Conservation (phyloP, 768 basidiomycete species). For the Lyophyllum semitale region DNA sequence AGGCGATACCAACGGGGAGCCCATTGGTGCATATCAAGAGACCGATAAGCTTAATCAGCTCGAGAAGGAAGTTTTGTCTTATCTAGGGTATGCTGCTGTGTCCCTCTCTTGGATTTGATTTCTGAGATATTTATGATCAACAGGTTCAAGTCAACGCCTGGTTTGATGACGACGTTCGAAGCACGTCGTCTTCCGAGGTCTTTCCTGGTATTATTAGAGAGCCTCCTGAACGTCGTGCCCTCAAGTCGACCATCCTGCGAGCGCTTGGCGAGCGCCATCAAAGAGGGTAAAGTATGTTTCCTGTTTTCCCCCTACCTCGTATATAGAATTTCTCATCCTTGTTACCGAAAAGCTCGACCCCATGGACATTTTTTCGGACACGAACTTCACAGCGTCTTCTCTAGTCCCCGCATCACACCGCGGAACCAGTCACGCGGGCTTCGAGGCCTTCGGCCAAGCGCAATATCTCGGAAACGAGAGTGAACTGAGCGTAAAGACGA, state of each 20-base stretch:
- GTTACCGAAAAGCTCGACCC: slow-evolving; percentile 17
- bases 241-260: slow-evolving; percentile 70
- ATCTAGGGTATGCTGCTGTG: slow-evolving; percentile 80
- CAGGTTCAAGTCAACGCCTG: slow-evolving; percentile 54
- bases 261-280: slow-evolving; percentile 66
- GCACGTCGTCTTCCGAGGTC: slow-evolving; percentile 72
- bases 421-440: slow-evolving; percentile 4
- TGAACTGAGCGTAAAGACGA: not conserved
- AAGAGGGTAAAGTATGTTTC: slow-evolving; percentile 70
- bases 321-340: no score
- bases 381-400: slow-evolving; percentile 10
- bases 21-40: slow-evolving; percentile 44
- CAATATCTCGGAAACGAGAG: not conserved
- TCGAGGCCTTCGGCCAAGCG: not conserved
- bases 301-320: not conserved
- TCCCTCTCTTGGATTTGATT: slow-evolving; percentile 1
- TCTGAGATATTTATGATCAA: not conserved
- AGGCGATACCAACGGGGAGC: slow-evolving; percentile 50
- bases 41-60: slow-evolving; percentile 67
- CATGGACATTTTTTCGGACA: slow-evolving; percentile 10
- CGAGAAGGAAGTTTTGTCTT: slow-evolving; percentile 71
- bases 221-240: slow-evolving; percentile 65
- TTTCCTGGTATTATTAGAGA: slow-evolving; percentile 72
- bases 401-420: slow-evolving; percentile 9
- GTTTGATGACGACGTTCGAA: slow-evolving; percentile 59